These are phyloP conservation scores for Periconia digitata DNA, from an alignment of 2,329 filamentous ascomycete genomes.

Conservation along the genomic window DNA sequence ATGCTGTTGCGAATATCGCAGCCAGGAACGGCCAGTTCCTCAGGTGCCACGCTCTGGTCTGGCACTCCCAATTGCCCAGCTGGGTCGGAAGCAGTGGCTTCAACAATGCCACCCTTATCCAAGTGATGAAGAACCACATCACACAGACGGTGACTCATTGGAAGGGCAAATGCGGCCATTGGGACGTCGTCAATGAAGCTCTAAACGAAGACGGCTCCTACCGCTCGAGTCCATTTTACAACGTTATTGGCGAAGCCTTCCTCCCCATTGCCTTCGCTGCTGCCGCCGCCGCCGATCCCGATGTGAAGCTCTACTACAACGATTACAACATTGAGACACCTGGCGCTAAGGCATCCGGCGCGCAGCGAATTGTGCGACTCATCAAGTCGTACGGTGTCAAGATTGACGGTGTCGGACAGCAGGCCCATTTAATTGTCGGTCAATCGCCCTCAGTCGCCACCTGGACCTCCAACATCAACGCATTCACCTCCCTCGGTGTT, in stretches of 20 bases:
- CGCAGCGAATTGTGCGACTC: constrained; percentile 42
- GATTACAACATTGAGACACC: constrained; percentile 49
- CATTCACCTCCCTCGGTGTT: constrained; percentile 54
- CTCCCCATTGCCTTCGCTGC: constrained; percentile 46
- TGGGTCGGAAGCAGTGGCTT: constrained; percentile 36
- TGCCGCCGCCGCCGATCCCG: constrained; percentile 40
- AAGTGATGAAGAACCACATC: constrained; percentile 47
- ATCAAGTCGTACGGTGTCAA: constrained; percentile 34
- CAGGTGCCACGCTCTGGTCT: constrained; percentile 47
- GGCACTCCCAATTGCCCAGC: constrained; percentile 45
- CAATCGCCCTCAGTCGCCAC: constrained; percentile 32
- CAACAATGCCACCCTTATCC: constrained; percentile 45
- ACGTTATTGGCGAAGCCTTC: constrained; percentile 44
- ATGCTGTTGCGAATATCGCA: constrained; percentile 31
- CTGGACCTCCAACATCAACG: constrained; percentile 51
- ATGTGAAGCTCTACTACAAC: constrained; percentile 48
- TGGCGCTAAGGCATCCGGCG: constrained; percentile 39
- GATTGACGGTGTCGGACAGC: constrained; percentile 50
- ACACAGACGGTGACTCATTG: constrained; percentile 42
- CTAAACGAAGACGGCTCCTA: constrained; percentile 46
- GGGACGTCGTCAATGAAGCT: constrained; percentile 47
- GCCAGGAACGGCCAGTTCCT: constrained; percentile 35
- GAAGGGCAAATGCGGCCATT: constrained; percentile 42
- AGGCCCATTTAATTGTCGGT: constrained; percentile 55
- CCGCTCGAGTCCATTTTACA: constrained; percentile 42